Evolutionary conservation across 257 asterid species (phyloP), one percentile per base, ranked within the genome.

Genomic region (Penstemon davidsonii): DNA sequence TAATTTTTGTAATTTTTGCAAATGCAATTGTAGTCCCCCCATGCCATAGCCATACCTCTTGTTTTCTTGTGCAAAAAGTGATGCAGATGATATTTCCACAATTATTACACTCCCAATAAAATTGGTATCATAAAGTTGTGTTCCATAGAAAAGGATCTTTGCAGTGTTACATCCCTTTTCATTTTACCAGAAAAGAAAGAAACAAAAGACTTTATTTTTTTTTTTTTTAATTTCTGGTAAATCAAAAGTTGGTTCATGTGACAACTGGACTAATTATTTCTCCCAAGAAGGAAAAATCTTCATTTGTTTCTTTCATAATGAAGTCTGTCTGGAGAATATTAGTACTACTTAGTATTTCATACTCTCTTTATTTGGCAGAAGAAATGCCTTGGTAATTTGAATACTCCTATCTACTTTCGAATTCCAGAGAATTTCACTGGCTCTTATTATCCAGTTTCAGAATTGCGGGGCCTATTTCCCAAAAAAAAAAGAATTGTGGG

Each of bases 251-350:
- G 40, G 73, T 52, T 76, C 51, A 37, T 58, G 72, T 25, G 55
- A 45, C 45, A 47, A 25, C 33, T 25, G 33, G 2, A 25, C 33
- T 25, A 63, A 80, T 76, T 68, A 76, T 76, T 74, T 53, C 66
- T n/a, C 56, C 77, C 75, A 70, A 76, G 85, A 80, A 80, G 73
- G 74, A 69, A 73, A 71, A 62, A 57, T 64, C 60, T 74, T 76
- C 78, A 61, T 60, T 72, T 81, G 77, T 78, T 65, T 70, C 79
- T 81, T 81, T 68, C 66, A 8, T 56, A 36, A 61, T 61, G 55
- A 55, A 62, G 41, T 38, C 33, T 25, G 33, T 25, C 4, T 11
- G n/a, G 75, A 54, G 79, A 73, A 73, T 73, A 73, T 63, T 64
- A 50, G 5, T 53, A 69, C 53, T 5, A 50, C 49, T 75, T 58